Base-by-base conservation (phyloP, 495 filamentous ascomycete species). In the Glonium stellatum region DNA sequence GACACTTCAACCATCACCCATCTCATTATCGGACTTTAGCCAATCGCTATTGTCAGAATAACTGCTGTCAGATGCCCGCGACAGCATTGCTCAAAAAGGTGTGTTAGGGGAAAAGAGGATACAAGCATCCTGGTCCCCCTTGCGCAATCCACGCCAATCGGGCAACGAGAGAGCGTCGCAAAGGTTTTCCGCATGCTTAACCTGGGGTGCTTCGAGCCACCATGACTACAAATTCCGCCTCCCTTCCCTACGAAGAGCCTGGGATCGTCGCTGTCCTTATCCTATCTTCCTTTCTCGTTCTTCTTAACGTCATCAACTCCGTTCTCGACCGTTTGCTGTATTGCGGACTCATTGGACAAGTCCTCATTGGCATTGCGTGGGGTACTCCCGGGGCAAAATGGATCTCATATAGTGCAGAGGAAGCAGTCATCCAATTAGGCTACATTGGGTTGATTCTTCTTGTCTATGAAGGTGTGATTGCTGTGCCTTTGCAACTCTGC, bases 391-490 rank as follows among this genome's bases (percentile, higher is more conserved):
- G 75, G 11, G 69, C 72, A 27, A 76, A 81, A 64, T 84, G 79
- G 78, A 71, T 87, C 12, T 63, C 69, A 31, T 56, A 48, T 0
- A 67, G 70, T 4, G 69, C 72, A n/a, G 77, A 91, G 69, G 65
- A 79, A 2, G 75, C 77, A 0, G 78, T 90, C 46, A 79, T 86
- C 9, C 78, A 84, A 46, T 67, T 92, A n/a, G 88, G 89, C 0
- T 92, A 92, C 66, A 70, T 92, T 0, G 89, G 89, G 0, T 65
- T 93, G 39, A 80, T 92, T 12, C 71, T 90, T 46, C 72, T 92
- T 10, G 87, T 93, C 1, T 91, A 84, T 67, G 83, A 90, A 73
- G 86, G 82, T 77, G 52, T 15, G 11, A 31, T 48, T 27, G 4
- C 12, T 5, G 12, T 11, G 39, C 25, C 13, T 23, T n/a, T 34